Evolutionary conservation across 2,329 filamentous ascomycete genomes (phyloP).

Genomic region (Colletotrichum scovillei): DNA sequence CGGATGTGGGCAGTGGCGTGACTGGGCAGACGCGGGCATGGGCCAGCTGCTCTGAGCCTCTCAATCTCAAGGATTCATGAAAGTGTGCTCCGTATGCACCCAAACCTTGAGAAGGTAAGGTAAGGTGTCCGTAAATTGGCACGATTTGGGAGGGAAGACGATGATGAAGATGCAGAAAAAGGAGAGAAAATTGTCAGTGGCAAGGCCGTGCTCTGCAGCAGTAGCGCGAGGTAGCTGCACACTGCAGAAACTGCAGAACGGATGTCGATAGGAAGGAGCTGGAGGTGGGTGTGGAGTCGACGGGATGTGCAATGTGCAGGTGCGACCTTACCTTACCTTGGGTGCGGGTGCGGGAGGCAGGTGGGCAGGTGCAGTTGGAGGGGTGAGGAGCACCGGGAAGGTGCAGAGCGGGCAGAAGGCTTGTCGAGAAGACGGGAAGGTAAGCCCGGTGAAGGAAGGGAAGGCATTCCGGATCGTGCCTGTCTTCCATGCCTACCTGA

Average conservation of each 20-base stretch:
- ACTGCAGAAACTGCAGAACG: neutral
- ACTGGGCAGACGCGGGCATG: neutral
- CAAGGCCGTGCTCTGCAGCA: constrained; percentile 17
- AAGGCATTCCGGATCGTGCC: no score
- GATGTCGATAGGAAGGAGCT: neutral
- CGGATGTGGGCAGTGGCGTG: neutral
- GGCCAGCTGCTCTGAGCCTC: neutral
- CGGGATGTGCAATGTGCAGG: neutral
- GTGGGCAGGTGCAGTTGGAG: neutral
- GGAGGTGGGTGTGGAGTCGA: neutral
- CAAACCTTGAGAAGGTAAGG: no score
- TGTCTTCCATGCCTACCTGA: no score
- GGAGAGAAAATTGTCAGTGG: neutral
- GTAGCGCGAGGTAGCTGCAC: neutral
- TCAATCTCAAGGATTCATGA: neutral
- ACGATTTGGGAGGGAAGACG: neutral
- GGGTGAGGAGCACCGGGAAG: neutral
- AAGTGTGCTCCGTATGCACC: no score
- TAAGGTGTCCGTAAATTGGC: neutral
- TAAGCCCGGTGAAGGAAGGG: no score
- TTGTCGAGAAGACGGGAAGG: no score
- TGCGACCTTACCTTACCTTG: neutral
- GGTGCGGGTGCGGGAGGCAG: neutral
- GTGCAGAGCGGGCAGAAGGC: neutral
- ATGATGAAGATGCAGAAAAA: constrained; percentile 7